A percentile compares a stretch with the other conserved stretches of the same genome.
Conservation (phyloP, 768 basidiomycete genomes). For the Tulasnella sp. region DNA sequence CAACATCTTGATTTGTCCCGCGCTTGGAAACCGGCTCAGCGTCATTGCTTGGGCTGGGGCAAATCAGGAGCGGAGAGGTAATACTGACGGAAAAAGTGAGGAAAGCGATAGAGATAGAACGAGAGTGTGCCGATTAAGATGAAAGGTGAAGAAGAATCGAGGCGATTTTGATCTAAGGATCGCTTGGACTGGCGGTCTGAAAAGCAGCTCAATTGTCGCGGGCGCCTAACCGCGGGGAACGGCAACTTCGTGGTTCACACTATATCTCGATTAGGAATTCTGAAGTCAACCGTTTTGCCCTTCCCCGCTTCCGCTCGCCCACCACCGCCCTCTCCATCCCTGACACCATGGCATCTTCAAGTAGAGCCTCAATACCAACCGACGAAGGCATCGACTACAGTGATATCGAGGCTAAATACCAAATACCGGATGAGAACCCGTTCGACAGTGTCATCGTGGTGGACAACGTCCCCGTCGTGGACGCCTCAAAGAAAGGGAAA, state of each 20-base stretch:
- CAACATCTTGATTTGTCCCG: not conserved
- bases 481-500: conserved; percentile 76
- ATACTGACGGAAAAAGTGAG: too few relatives aligned
- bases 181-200: too few relatives aligned
- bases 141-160: too few relatives aligned
- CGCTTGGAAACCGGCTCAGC: not conserved
- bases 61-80: too few relatives aligned
- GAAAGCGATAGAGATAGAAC: too few relatives aligned
- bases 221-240: not conserved
- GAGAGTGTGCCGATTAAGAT: too few relatives aligned
- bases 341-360: conserved; percentile 19
- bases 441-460: conserved; percentile 90
- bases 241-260: not conserved
- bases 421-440: conserved; percentile 75
- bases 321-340: not conserved
- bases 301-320: not conserved
- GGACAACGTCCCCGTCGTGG: conserved; percentile 88
- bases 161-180: too few relatives aligned
- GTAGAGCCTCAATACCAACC: conserved; percentile 30
- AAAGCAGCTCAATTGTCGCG: not conserved
- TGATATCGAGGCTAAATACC: conserved; percentile 88
- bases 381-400: conserved; percentile 77
- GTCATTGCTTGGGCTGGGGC: too few relatives aligned
- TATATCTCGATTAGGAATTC: not conserved
- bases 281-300: conserved; percentile 7